Evolutionary conservation across 805 yeast genomes (phyloP), one percentile per base, ranked within the genome.

Genomic region (Lachancea sp.): DNA sequence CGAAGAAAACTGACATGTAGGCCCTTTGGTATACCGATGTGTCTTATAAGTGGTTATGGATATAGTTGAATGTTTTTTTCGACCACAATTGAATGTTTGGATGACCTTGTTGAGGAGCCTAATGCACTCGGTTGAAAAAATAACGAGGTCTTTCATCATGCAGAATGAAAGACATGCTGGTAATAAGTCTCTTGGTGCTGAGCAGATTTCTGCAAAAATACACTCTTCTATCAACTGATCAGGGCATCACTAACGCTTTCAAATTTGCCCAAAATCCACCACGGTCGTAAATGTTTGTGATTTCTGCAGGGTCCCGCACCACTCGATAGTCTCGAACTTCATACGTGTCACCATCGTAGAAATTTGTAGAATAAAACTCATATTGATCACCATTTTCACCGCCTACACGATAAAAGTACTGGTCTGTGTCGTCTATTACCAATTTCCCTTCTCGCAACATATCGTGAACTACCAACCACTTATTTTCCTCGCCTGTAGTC

Each of bases 401-500:
- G n/a, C 26, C 31, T 17, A 47, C n/a, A 16, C 44, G 34, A 34
- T 33, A 40, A 26, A 20, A 19, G 46, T 49, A 29, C 40, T 35
- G 30, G 16, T 52, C 53, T 22, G 44, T 22, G 1, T 17, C 13
- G 16, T 53, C 50, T 32, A 45, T 46, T 3, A 57, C 62, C 2
- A 79, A 58, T 25, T 53, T 57, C 1, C 72, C 72, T 11, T 69
- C 68, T 9, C 67, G 54, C 41, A 77, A 61, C 46, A 78, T 67
- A 40, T 75, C 73, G 44, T 79, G 79, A 12, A 85, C 70, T 3
- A 72, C 78, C 16, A 67, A 75, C 95, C 95, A 85, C 57, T 85
- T 85, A 41, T 71, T 78, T 15, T 75, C 66, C 61, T 85, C 95
- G 55, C 82, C 83, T 3, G 90, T 82, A 11, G 93, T 84, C 59